Conservation (phyloP, 371 early-diverging fungal genomes). For the Mucor plumbeus region DNA sequence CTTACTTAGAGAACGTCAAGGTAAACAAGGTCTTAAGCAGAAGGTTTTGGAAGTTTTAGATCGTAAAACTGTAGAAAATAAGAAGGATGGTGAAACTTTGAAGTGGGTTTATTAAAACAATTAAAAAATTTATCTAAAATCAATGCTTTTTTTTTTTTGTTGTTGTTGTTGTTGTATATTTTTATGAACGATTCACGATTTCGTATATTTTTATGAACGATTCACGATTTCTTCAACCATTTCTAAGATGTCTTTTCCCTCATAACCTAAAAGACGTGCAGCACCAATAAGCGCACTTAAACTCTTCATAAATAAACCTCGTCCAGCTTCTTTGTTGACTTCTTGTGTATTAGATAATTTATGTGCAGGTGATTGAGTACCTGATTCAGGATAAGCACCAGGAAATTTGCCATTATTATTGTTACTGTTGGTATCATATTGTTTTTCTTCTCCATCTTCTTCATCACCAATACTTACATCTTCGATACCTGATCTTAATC, state of each 20-base stretch:
- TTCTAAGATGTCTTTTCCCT: slow-evolving; percentile 39
- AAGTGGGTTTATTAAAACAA: slow-evolving; percentile 52
- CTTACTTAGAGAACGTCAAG: slow-evolving; percentile 61
- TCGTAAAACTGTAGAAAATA: slow-evolving; percentile 58
- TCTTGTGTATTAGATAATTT: neutral
- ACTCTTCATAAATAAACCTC: slow-evolving; percentile 43
- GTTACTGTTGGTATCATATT: neutral
- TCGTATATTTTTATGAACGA: slow-evolving; percentile 21
- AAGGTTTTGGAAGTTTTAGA: slow-evolving; percentile 74
- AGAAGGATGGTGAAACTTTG: slow-evolving; percentile 40
- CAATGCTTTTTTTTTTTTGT: slow-evolving; percentile 11
- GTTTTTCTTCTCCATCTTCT: neutral
- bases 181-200: slow-evolving; percentile 32
- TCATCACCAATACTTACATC: slow-evolving; percentile 7
- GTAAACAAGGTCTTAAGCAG: slow-evolving; percentile 75
- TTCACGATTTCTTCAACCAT: slow-evolving; percentile 45
- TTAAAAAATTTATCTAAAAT: slow-evolving; percentile 10
- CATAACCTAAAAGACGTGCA: slow-evolving; percentile 42
- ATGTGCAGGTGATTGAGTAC: slow-evolving; percentile 22
- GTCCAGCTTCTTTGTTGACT: slow-evolving; percentile 32
- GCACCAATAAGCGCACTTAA: slow-evolving; percentile 45
- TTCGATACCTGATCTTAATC: slow-evolving; percentile 17
- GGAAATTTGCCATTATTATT: slow-evolving; percentile 17
- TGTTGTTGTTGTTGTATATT: neutral
- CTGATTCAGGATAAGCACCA: slow-evolving; percentile 45